Percentiles rank a stretch among this genome's conserved stretches.
phyloP scores from a whole-genome alignment of 768 basidiomycete species.

The Lactarius sp. region DNA sequence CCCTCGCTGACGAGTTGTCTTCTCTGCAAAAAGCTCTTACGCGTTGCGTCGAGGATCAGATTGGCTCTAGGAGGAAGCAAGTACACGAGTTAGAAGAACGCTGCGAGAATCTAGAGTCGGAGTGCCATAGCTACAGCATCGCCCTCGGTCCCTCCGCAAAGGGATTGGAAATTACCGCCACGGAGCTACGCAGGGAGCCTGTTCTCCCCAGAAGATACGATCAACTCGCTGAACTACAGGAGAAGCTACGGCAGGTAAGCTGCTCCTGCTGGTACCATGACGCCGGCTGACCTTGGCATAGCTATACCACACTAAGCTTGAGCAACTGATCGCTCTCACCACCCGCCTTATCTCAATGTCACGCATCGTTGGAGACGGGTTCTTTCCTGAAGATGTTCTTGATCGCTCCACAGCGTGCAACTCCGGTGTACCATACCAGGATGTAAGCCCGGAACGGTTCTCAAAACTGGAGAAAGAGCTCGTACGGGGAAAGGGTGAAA shows the following conservation, averaged over 20 bases:
- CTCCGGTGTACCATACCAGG: constrained; percentile 41
- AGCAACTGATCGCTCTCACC: constrained; percentile 65
- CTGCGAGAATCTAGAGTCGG: constrained; percentile 56
- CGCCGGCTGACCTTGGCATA: constrained; percentile 28
- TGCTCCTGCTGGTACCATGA: constrained; percentile 25
- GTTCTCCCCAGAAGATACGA: constrained; percentile 70
- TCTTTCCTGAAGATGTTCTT: constrained; percentile 52
- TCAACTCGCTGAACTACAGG: constrained; percentile 62
- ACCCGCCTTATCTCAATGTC: constrained; percentile 57
- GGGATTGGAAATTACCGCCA: constrained; percentile 56
- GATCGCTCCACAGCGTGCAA: constrained; percentile 40
- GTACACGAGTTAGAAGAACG: constrained; percentile 69
- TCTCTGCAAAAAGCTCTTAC: constrained; percentile 70
- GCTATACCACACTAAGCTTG: constrained; percentile 73
- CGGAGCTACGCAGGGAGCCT: constrained; percentile 66
- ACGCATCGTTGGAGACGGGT: constrained; percentile 56
- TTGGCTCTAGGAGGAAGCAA: constrained; percentile 63
- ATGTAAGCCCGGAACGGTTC: constrained; percentile 80
- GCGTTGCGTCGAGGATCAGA: constrained; percentile 68
- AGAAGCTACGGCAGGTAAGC: constrained; percentile 73
- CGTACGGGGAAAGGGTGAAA: constrained; percentile 79
- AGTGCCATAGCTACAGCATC: constrained; percentile 60
- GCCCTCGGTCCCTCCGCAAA: constrained; percentile 71
- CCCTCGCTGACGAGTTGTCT: constrained; percentile 76
- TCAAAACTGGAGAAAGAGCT: constrained; percentile 79